Evolutionary conservation across 106 monocot genomes (phyloP).

Genomic region (Alisma plantagoaquatica): DNA sequence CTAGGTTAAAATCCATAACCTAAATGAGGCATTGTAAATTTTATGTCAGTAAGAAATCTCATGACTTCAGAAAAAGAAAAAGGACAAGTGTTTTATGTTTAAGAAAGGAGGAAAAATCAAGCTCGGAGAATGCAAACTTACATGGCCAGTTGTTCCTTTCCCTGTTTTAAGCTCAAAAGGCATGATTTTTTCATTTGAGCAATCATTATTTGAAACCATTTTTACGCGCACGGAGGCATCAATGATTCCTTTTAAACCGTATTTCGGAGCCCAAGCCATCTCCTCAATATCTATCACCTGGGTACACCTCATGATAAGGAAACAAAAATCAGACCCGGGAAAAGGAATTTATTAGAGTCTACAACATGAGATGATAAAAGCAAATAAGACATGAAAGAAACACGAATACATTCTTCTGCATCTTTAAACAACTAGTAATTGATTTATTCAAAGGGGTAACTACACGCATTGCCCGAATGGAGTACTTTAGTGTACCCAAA

Average conservation of each 20-base stretch:
- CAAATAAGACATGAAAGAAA: not conserved
- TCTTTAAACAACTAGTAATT: too few species aligned
- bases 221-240: constrained; percentile 77
- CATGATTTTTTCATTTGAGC: constrained; percentile 47
- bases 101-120: too few species aligned
- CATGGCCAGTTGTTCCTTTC: constrained; percentile 80
- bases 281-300: constrained; percentile 98
- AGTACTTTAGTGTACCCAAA: too few species aligned
- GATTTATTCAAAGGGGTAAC: too few species aligned
- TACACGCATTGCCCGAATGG: too few species aligned
- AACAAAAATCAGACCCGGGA: not conserved
- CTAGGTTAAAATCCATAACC: not conserved
- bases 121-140: constrained; percentile 9
- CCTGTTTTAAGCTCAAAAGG: constrained; percentile 96
- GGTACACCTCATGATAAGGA: constrained; percentile 1
- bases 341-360: not conserved
- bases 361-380: not conserved
- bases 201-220: constrained; percentile 29
- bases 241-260: constrained; percentile 93
- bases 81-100: too few species aligned
- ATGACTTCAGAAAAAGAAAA: not conserved
- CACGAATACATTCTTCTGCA: too few species aligned
- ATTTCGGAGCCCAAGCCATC: constrained; percentile 89
- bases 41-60: not conserved
- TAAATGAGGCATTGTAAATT: too few species aligned